These are phyloP conservation scores for Fermentozyma sake DNA, from an alignment of 1,139 yeast genomes.

Conservation along the genomic window DNA sequence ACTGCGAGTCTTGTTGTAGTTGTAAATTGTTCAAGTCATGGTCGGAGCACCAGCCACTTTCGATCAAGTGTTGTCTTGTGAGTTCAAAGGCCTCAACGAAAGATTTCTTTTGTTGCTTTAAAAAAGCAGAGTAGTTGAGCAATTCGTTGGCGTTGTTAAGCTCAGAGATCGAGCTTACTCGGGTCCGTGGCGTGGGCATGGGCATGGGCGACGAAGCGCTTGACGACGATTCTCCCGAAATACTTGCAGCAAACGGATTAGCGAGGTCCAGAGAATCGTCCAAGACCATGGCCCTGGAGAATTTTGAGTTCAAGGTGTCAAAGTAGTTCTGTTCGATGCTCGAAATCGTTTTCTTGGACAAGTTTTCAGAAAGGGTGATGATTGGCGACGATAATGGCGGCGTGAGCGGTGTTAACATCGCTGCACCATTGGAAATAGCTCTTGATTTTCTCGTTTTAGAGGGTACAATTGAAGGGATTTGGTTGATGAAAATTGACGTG, in stretches of 20 bases:
- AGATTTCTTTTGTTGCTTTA: constrained; percentile 27
- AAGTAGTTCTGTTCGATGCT: constrained; percentile 37
- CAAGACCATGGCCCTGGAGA: constrained; percentile 4
- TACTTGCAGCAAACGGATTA: constrained; percentile 2
- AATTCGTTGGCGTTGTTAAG: constrained; percentile 27
- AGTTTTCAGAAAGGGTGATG: constrained; percentile 38
- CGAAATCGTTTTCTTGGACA: constrained; percentile 27
- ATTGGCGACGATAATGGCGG: constrained; percentile 38
- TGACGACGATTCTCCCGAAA: too few relatives aligned
- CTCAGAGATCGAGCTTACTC: constrained; percentile 21
- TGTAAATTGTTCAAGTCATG: constrained; percentile 41
- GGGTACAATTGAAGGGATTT: constrained; percentile 2
- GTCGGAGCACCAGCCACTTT: constrained; percentile 44
- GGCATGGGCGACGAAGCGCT: constrained; percentile 4
- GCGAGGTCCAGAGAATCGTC: constrained; percentile 1
- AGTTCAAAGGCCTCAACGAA: constrained; percentile 32
- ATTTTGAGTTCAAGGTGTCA: constrained; percentile 17
- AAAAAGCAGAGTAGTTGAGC: constrained; percentile 27
- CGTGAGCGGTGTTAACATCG: constrained; percentile 23
- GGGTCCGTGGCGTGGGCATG: constrained; percentile 3
- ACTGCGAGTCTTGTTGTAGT: constrained; percentile 30
- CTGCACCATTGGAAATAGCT: constrained; percentile 10
- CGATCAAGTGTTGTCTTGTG: constrained; percentile 30
- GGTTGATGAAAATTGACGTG: constrained; percentile 3
- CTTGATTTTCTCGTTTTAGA: constrained; percentile 9